Evolutionary conservation across 495 filamentous ascomycete genomes (phyloP), one percentile per base, ranked within the genome.

Genomic region (Neurospora terricola): DNA sequence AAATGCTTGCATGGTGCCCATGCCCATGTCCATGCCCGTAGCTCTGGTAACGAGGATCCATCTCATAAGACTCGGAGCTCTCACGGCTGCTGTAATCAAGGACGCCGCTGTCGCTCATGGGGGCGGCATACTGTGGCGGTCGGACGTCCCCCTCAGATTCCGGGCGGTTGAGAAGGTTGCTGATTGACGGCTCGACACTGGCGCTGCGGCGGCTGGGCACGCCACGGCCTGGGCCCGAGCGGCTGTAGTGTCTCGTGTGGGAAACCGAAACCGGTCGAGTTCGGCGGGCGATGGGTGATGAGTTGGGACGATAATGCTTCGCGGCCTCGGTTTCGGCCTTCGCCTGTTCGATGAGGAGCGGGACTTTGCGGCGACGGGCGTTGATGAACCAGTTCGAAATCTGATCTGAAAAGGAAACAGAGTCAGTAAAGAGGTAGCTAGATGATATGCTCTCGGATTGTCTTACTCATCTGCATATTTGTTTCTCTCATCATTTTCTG

Each of bases 301-400:
- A 16, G 54, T 66, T 34, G 27, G 54, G 27, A 66, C 54, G 54
- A 66, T 66, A 66, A 66, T 66, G 54, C 27, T 66, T 73, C 71
- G 77, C 82, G 37, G 76, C 81, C 18, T 81, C 81, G 6, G 78
- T 77, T 76, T 85, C 83, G 27, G 81, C 83, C n/a, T 79, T 77
- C 0, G 84, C 84, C 73, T 84, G 81, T 43, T 88, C 90, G 36
- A 89, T 85, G 72, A 93, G 82, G 27, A 82, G 82, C 21, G 93
- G 93, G n/a, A 94, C 81, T 74, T 93, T 90, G 54, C 94, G 89
- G 66, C 94, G 86, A 70, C 94, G 87, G 11, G 93, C 93, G 77
- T 97, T 97, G 81, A 97, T 97, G 80, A 97, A 97, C 94, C 94
- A 97, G 78, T 97, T 97, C 74, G 92, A 94, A 71, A 97, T 93